Evolutionary conservation across 768 basidiomycete genomes (phyloP).

Genomic region (Leucosporidium yakuticum): DNA sequence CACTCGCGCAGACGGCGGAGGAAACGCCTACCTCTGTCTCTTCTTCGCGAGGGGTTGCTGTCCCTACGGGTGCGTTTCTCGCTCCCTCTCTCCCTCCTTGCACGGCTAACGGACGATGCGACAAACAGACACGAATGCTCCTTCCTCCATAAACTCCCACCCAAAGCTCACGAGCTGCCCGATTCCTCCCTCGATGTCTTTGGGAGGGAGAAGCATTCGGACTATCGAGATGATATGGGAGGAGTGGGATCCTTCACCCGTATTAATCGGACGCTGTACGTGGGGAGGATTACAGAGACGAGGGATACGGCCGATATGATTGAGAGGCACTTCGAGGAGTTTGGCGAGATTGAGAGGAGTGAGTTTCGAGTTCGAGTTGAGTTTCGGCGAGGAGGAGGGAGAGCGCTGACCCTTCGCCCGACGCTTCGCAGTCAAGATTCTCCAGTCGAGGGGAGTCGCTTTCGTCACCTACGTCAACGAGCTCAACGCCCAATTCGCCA

Average conservation of each 20-base stretch:
- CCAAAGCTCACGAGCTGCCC: conserved; percentile 53
- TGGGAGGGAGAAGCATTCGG: conserved; percentile 89
- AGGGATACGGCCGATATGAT: conserved; percentile 60
- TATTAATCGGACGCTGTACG: conserved; percentile 88
- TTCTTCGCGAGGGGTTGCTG: conserved; percentile 96
- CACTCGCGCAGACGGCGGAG: conserved; percentile 89
- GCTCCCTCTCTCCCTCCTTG: not conserved
- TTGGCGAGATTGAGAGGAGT: conserved; percentile 90
- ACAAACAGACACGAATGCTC: conserved; percentile 67
- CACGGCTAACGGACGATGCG: not conserved
- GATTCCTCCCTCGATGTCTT: conserved; percentile 96
- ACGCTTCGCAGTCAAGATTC: conserved; percentile 61
- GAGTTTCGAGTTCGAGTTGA: conserved; percentile 38
- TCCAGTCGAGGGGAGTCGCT: conserved; percentile 90
- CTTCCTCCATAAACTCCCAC: conserved; percentile 82
- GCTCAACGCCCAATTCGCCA: conserved; percentile 84
- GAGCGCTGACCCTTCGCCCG: not conserved
- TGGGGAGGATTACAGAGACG: conserved; percentile 74
- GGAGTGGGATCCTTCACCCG: conserved; percentile 95
- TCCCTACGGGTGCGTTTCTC: conserved; percentile 63
- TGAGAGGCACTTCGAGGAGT: conserved; percentile 86
- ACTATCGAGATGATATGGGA: conserved; percentile 99
- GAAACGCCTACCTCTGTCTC: conserved; percentile 85
- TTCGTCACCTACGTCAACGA: conserved; percentile 93
- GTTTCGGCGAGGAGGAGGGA: conserved; percentile 26